Conservation (phyloP, 352 stramenopile genomes). For the Paralagenidium karlingii region DNA sequence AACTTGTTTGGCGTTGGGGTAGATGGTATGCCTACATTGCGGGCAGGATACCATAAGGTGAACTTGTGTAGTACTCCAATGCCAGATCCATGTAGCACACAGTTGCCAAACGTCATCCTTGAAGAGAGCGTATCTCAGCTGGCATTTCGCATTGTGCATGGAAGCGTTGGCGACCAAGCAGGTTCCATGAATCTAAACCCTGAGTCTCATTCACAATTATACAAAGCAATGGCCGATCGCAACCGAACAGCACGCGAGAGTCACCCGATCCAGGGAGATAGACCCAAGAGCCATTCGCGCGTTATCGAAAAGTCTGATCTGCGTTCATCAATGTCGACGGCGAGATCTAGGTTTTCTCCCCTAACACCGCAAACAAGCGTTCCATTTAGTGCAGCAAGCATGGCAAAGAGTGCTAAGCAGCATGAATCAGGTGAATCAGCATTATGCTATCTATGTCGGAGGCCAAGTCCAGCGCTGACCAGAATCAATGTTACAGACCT, state of each 20-base stretch:
- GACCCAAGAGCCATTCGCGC: too few relatives aligned
- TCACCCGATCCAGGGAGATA: too few relatives aligned
- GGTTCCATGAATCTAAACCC: constrained; percentile 17
- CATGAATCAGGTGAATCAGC: too few relatives aligned
- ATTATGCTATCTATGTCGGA: too few relatives aligned
- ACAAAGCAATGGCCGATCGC: constrained; percentile 14
- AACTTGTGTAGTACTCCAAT: constrained; percentile 21
- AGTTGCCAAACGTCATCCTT: constrained; percentile 6
- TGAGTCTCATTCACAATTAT: constrained; percentile 11
- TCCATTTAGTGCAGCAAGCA: too few relatives aligned
- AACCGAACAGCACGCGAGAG: constrained; percentile 15
- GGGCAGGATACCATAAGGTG: constrained; percentile 20
- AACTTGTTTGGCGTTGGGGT: constrained; percentile 14
- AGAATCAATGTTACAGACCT: too few relatives aligned
- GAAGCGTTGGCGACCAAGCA: constrained; percentile 11
- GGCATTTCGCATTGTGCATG: constrained; percentile 21
- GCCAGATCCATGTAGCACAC: constrained; percentile 21
- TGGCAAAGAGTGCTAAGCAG: too few relatives aligned
- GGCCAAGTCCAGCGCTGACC: too few relatives aligned
- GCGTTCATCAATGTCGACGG: too few relatives aligned
- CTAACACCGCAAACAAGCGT: too few relatives aligned
- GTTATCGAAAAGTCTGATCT: too few relatives aligned
- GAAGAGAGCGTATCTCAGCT: constrained; percentile 7
- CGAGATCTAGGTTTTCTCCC: too few relatives aligned
- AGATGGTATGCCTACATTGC: constrained; percentile 5